Conservation (phyloP, 768 basidiomycete species). For the Scleroderma bovista region DNA sequence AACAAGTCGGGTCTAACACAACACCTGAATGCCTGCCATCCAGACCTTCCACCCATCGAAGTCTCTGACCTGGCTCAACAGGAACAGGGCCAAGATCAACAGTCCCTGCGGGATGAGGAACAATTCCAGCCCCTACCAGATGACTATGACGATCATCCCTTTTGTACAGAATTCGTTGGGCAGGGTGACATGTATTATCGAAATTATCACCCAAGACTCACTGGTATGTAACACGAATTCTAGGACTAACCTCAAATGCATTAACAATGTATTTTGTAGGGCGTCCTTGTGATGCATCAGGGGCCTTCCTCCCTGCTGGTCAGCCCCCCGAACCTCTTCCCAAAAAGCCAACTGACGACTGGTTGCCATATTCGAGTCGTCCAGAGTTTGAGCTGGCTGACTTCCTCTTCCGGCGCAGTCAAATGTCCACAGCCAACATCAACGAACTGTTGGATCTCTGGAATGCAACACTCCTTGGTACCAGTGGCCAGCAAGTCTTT, state of each 20-base stretch:
- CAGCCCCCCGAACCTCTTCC: neutral
- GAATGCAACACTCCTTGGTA: conserved; percentile 9
- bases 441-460: conserved; percentile 21
- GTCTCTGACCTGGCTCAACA: neutral
- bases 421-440: conserved; percentile 21
- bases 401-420: conserved; percentile 8
- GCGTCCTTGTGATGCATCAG: neutral
- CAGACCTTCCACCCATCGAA: too few relatives aligned
- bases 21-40: neutral
- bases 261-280: neutral
- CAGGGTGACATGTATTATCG: neutral
- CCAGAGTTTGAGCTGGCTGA: conserved; percentile 2
- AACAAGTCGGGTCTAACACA: conserved; percentile 1
- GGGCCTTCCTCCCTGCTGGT: conserved; percentile 7
- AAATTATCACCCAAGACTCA: conserved; percentile 5
- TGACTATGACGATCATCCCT: neutral
- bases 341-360: neutral
- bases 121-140: neutral
- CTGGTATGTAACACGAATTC: neutral
- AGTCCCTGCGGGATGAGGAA: neutral
- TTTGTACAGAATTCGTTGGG: neutral
- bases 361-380: neutral
- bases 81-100: too few relatives aligned
- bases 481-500: conserved; percentile 13
- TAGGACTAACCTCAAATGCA: too few relatives aligned